Conservation (phyloP, 2,329 filamentous ascomycete species). For the Colletotrichum neosansevieriae region DNA sequence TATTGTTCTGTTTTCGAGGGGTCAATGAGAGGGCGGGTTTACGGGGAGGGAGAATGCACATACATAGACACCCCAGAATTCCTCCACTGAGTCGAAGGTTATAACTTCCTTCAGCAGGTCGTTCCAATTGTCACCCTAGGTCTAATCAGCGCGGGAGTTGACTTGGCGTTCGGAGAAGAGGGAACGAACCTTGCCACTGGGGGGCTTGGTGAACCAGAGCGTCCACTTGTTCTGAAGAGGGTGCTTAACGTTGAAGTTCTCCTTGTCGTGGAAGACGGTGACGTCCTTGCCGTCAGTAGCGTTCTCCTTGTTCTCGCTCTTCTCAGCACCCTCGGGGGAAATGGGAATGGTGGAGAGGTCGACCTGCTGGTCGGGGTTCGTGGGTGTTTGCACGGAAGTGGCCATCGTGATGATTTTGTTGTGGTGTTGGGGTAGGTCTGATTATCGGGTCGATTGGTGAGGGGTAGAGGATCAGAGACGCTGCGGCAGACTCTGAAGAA, state of each 20-base stretch:
- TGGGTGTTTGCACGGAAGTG: constrained; percentile 44
- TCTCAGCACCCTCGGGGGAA: constrained; percentile 71
- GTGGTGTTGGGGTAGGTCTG: constrained; percentile 19
- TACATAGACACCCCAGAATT: constrained; percentile 99
- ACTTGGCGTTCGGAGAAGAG: background rate
- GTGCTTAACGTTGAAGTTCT: constrained; percentile 99
- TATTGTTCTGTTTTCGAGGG: constrained; percentile 84
- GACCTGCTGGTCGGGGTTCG: constrained; percentile 62
- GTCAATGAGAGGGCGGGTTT: constrained; percentile 39
- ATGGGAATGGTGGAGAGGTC: constrained; percentile 77
- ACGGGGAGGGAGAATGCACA: constrained; percentile 52
- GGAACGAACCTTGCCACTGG: constrained; percentile 85
- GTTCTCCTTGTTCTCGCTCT: constrained; percentile 61
- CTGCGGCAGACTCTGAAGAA: constrained; percentile 24
- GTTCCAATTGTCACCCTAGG: constrained; percentile 97
- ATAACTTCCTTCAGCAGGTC: constrained; percentile 98
- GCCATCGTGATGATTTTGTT: constrained; percentile 50
- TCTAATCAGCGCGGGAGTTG: constrained; percentile 38
- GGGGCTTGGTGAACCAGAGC: constrained; percentile 98
- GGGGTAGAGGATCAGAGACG: constrained; percentile 29
- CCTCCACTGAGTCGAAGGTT: constrained; percentile 97
- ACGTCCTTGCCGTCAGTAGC: constrained; percentile 71
- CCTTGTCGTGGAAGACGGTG: constrained; percentile 97
- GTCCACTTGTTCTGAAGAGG: constrained; percentile 98
- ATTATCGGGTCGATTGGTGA: constrained; percentile 23